Percentiles rank a stretch among this genome's conserved stretches.
Evolutionary conservation across 345 rosid genomes (phyloP).

Genomic region (Eucalyptus pumila): DNA sequence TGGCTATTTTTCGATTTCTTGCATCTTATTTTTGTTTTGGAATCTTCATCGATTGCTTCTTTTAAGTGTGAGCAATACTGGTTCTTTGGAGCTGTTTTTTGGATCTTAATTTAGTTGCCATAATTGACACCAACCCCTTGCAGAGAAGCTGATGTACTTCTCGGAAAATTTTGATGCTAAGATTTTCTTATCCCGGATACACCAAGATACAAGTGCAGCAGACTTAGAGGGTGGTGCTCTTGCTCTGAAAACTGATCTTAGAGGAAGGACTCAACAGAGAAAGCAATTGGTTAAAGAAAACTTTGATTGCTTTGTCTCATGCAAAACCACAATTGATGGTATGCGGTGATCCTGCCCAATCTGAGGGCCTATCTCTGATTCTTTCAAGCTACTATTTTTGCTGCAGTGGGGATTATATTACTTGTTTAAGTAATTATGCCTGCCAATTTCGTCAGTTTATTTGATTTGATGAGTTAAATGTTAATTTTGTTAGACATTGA

Average conservation of each 20-base stretch:
- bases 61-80: neutral
- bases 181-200: constrained; percentile 85
- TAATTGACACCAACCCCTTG: constrained; percentile 1
- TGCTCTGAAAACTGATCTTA: constrained; percentile 86
- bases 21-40: neutral
- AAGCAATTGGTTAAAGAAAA: constrained; percentile 95
- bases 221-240: constrained; percentile 94
- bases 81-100: neutral
- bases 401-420: neutral
- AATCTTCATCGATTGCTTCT: neutral
- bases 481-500: constrained; percentile 52
- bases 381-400: neutral
- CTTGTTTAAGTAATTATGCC: neutral
- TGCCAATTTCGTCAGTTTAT: neutral
- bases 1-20: neutral
- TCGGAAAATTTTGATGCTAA: constrained; percentile 86
- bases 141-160: constrained; percentile 87
- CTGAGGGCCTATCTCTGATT: neutral
- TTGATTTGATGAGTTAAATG: neutral
- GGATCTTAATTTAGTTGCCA: neutral
- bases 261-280: constrained; percentile 85
- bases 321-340: constrained; percentile 99
- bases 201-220: constrained; percentile 69
- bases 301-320: constrained; percentile 98
- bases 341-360: neutral